Evolutionary conservation across 495 filamentous ascomycete species (phyloP).

Genomic region (Pyrenopolyporus hunteri): DNA sequence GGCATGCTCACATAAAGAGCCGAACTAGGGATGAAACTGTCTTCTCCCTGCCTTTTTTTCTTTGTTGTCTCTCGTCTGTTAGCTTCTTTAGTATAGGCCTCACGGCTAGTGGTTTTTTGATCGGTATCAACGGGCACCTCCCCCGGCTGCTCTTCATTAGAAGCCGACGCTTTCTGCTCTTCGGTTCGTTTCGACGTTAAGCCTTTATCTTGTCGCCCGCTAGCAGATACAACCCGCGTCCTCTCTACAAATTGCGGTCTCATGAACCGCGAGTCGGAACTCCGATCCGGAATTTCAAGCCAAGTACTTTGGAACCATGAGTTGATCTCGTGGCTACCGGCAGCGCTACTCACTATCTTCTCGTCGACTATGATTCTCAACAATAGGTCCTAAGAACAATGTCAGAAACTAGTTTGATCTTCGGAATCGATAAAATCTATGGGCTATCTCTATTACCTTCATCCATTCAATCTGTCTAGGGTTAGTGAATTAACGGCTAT

Average conservation of each 20-base stretch:
- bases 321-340: background rate
- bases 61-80: background rate
- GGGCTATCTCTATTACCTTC: conserved; percentile 12
- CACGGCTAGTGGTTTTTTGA: background rate
- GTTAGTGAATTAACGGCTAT: background rate
- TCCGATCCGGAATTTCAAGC: conserved; percentile 19
- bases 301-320: conserved; percentile 19
- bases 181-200: background rate
- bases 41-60: background rate
- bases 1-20: conserved; percentile 17
- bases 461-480: conserved; percentile 12
- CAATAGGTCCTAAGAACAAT: conserved; percentile 10
- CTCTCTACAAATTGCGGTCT: conserved; percentile 7
- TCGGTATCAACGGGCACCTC: background rate
- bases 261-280: conserved; percentile 15
- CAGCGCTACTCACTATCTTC: background rate
- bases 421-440: background rate
- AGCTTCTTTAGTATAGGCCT: background rate
- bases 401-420: background rate
- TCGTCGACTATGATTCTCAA: conserved; percentile 15
- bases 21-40: conserved; percentile 8
- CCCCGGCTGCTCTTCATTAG: background rate
- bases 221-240: background rate
- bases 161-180: background rate
- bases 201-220: background rate